These are phyloP conservation scores for Dendrobium chrysotoxum DNA, from an alignment of 106 monocot species.

Conservation along the genomic window DNA sequence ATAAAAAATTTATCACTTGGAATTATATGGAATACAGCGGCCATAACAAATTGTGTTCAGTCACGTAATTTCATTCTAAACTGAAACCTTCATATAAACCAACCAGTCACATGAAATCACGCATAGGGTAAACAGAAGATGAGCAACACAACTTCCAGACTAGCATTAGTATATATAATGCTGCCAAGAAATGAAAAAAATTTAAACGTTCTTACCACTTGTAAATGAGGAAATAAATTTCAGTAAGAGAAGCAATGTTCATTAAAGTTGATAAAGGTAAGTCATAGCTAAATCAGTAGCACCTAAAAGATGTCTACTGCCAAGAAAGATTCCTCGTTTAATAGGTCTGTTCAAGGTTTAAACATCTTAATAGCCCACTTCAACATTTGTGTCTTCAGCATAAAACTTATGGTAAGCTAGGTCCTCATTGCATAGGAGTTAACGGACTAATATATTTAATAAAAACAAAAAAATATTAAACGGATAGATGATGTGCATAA, in stretches of 20 bases:
- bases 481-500: neutral
- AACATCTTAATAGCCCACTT: neutral
- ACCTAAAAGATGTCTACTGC: neutral
- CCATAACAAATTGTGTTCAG: neutral
- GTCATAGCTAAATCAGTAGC: neutral
- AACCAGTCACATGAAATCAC: neutral
- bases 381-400: neutral
- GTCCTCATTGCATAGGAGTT: neutral
- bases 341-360: neutral
- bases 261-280: neutral
- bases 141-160: neutral
- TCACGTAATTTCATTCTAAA: neutral
- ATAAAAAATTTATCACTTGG: neutral
- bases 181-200: neutral
- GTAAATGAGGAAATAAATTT: neutral
- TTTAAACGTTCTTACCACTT: neutral
- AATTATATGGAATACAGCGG: neutral
- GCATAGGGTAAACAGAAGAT: neutral
- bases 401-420: neutral
- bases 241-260: neutral
- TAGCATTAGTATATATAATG: neutral
- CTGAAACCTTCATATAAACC: neutral
- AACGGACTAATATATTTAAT: neutral
- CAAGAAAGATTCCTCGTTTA: neutral
- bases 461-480: neutral